Percentiles rank a stretch among this genome's conserved stretches.
phyloP scores from a whole-genome alignment of 2,329 filamentous ascomycete genomes.

The Xylaria sp. region DNA sequence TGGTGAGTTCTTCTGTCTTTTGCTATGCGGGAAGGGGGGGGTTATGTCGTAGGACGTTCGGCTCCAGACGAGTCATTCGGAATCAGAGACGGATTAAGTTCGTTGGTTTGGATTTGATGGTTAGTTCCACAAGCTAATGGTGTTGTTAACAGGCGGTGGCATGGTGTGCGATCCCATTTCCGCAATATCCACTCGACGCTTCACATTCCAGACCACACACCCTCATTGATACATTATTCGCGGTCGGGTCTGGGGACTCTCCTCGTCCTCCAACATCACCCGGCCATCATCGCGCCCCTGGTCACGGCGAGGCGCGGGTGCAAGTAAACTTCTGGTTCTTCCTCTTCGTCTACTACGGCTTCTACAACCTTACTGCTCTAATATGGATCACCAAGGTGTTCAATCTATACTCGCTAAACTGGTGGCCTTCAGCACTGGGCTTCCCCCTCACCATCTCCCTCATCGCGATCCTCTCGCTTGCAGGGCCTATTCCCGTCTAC shows the following conservation, averaged over 20 bases:
- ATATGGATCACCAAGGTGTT: conserved; percentile 79
- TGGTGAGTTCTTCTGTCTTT: conserved; percentile 60
- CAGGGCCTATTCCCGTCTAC: conserved; percentile 70
- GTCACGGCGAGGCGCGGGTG: conserved; percentile 71
- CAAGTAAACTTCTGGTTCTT: conserved; percentile 79
- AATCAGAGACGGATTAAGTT: no score
- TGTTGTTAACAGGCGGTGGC: conserved; percentile 62
- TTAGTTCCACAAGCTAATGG: conserved; percentile 22
- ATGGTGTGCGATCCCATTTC: conserved; percentile 74
- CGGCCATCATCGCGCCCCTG: conserved; percentile 62
- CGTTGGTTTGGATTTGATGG: neutral
- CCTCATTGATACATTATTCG: conserved; percentile 23
- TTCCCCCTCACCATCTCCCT: conserved; percentile 72
- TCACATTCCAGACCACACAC: conserved; percentile 48
- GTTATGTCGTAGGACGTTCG: no score
- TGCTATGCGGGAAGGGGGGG: no score
- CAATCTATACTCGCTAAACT: conserved; percentile 77
- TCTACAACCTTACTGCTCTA: conserved; percentile 74
- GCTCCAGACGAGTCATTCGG: no score
- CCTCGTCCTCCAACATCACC: conserved; percentile 37
- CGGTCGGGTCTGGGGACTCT: conserved; percentile 2
- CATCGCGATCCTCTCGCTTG: conserved; percentile 70
- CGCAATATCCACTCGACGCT: conserved; percentile 67
- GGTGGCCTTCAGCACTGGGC: conserved; percentile 74
- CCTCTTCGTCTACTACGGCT: conserved; percentile 74